These are phyloP conservation scores for Aureobasidium sp. DNA, from an alignment of 2,329 filamentous ascomycete species.

Conservation along the genomic window DNA sequence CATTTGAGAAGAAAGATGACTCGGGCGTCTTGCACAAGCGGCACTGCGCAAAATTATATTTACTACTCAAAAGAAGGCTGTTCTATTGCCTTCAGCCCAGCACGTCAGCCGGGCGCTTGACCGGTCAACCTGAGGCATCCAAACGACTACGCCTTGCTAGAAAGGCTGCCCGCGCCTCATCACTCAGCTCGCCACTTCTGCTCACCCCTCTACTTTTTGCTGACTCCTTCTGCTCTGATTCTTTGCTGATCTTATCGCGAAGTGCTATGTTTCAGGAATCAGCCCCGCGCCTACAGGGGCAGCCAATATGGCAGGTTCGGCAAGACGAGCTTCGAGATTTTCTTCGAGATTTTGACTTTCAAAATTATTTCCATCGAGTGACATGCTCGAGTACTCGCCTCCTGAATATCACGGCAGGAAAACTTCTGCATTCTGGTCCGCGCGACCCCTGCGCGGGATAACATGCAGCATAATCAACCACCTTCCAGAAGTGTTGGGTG, in stretches of 20 bases:
- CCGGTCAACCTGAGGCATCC: constrained; percentile 11
- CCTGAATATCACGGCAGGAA: background rate
- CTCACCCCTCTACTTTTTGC: background rate
- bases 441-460: background rate
- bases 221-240: background rate
- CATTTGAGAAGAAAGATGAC: background rate
- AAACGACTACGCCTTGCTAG: constrained; percentile 1
- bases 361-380: no score
- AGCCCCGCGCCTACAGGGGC: no score
- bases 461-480: background rate
- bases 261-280: no score
- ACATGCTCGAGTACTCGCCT: no score
- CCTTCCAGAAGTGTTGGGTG: background rate
- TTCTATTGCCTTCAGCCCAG: background rate
- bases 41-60: background rate
- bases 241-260: no score
- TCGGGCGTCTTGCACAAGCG: background rate
- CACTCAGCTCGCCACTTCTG: background rate
- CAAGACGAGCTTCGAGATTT: no score
- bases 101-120: constrained; percentile 8
- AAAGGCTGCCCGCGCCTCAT: background rate
- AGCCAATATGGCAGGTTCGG: no score
- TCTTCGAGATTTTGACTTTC: no score
- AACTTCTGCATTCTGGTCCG: background rate
- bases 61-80: background rate